Evolutionary conservation across 2,329 filamentous ascomycete species (phyloP).

Genomic region (Trichoderma sp.): DNA sequence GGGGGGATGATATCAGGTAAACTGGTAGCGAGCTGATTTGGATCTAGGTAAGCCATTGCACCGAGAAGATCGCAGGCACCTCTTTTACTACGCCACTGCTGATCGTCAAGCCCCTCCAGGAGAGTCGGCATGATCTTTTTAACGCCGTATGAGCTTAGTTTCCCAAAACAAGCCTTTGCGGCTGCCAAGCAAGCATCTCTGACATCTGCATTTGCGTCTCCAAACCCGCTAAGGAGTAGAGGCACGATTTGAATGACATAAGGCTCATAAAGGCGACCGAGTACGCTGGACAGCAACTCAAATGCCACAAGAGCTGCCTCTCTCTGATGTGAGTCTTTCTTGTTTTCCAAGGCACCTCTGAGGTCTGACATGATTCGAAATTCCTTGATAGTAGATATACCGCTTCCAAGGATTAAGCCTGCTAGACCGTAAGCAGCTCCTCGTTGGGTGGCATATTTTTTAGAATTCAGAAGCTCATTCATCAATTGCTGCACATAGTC

Average conservation of each 20-base stretch:
- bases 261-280: constrained; percentile 90
- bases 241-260: constrained; percentile 96
- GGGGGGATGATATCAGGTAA: constrained; percentile 96
- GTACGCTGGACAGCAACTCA: constrained; percentile 83
- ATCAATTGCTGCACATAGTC: constrained; percentile 81
- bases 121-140: constrained; percentile 92
- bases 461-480: constrained; percentile 80
- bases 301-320: constrained; percentile 89
- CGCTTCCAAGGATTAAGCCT: constrained; percentile 86
- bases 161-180: constrained; percentile 91
- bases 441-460: constrained; percentile 89
- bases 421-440: constrained; percentile 94
- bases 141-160: constrained; percentile 92
- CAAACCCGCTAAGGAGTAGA: constrained; percentile 85
- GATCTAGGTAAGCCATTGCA: constrained; percentile 98
- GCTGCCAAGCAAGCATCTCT: constrained; percentile 91
- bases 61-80: constrained; percentile 95
- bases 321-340: constrained; percentile 86
- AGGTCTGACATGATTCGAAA: constrained; percentile 84
- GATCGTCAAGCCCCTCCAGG: constrained; percentile 87
- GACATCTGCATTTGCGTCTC: constrained; percentile 85
- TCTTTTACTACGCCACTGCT: constrained; percentile 98
- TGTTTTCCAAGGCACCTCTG: constrained; percentile 85
- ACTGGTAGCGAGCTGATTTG: constrained; percentile 88
- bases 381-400: constrained; percentile 79